phyloP scores from a whole-genome alignment of 768 basidiomycete genomes.

The Pleurotus cornucopiae region DNA sequence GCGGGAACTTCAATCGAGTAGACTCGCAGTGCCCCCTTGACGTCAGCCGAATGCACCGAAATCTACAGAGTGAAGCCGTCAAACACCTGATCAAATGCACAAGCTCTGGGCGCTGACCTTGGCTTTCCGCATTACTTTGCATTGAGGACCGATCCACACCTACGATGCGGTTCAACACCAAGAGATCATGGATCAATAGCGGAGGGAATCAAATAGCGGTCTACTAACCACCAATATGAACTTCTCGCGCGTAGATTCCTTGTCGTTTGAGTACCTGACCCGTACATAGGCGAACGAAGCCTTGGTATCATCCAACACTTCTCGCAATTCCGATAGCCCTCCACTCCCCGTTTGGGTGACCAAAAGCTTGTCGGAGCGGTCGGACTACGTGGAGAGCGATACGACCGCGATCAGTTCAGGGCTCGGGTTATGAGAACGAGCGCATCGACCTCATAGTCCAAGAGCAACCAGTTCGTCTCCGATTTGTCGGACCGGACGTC shows the following conservation, averaged over 20 bases:
- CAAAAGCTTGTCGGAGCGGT: slow-evolving; percentile 76
- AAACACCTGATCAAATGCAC: neutral
- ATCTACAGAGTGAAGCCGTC: slow-evolving; percentile 44
- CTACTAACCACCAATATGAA: slow-evolving; percentile 66
- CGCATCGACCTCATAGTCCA: slow-evolving; percentile 70
- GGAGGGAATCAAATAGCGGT: slow-evolving; percentile 10
- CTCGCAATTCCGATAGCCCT: slow-evolving; percentile 73
- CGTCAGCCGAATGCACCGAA: slow-evolving; percentile 87
- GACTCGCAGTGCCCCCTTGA: slow-evolving; percentile 73
- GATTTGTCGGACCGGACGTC: slow-evolving; percentile 84
- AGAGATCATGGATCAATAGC: slow-evolving; percentile 6
- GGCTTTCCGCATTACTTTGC: slow-evolving; percentile 90
- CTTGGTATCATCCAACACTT: slow-evolving; percentile 63
- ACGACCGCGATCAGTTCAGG: slow-evolving; percentile 6
- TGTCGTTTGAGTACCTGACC: slow-evolving; percentile 82
- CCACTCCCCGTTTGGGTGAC: slow-evolving; percentile 78
- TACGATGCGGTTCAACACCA: slow-evolving; percentile 14
- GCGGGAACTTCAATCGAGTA: slow-evolving; percentile 90
- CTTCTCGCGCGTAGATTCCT: slow-evolving; percentile 85
- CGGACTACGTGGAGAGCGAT: slow-evolving; percentile 36
- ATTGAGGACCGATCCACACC: slow-evolving; percentile 76
- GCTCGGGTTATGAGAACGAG: neutral
- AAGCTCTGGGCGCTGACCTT: slow-evolving; percentile 51
- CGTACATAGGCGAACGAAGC: slow-evolving; percentile 85
- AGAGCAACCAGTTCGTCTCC: slow-evolving; percentile 84